Percentiles rank a stretch among this genome's conserved stretches.
Evolutionary conservation across 495 filamentous ascomycete species (phyloP).

Genomic region (Symbiotaphrina buchneri): DNA sequence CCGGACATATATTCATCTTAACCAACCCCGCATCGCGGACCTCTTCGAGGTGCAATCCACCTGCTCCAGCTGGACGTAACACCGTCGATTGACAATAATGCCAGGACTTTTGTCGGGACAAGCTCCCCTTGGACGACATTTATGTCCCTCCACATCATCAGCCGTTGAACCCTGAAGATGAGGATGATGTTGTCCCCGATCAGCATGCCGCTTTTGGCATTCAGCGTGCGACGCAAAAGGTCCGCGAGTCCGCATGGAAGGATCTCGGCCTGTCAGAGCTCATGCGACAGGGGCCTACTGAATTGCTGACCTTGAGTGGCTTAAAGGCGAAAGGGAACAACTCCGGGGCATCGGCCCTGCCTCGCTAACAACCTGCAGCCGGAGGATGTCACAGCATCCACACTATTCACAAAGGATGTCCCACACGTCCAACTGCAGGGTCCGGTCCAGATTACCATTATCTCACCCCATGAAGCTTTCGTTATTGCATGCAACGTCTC

Average conservation of each 20-base stretch:
- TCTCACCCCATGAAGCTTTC: no score
- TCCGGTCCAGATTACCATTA: neutral
- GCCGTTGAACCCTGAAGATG: constrained; percentile 89
- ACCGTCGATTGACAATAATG: neutral
- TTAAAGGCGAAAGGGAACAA: neutral
- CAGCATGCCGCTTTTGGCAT: constrained; percentile 97
- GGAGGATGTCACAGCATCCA: no score
- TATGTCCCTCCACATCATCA: constrained; percentile 78
- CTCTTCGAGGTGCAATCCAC: constrained; percentile 43
- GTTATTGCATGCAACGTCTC: no score
- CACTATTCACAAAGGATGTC: no score
- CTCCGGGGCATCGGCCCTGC: constrained; percentile 1
- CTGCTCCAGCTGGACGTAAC: neutral
- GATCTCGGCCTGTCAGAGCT: constrained; percentile 61
- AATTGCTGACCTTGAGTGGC: neutral
- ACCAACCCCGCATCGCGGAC: constrained; percentile 57
- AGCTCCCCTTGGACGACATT: constrained; percentile 52
- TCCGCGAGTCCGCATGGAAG: constrained; percentile 57
- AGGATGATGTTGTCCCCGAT: constrained; percentile 93
- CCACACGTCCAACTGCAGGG: neutral
- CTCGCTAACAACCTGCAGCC: constrained; percentile 2
- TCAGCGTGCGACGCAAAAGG: constrained; percentile 54
- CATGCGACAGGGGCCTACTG: constrained; percentile 31
- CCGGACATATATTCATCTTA: constrained; percentile 77
- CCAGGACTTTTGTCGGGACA: constrained; percentile 41